Evolutionary conservation across 352 stramenopile genomes (phyloP).

Genomic region (Globisporangium radiosum): DNA sequence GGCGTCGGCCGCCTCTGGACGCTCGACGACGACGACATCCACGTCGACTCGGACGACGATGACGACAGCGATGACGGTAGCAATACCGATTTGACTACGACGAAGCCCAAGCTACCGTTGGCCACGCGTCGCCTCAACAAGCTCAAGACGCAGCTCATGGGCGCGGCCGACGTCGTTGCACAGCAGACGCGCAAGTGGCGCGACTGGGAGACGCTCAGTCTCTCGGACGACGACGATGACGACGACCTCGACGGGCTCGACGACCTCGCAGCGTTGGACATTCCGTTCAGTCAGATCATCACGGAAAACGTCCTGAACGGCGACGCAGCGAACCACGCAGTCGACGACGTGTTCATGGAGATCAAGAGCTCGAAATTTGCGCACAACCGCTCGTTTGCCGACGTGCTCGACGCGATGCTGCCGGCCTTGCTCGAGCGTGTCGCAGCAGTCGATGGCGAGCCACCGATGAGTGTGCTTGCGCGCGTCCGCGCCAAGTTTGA

Average conservation of each 20-base stretch:
- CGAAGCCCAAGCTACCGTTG: conserved; percentile 20
- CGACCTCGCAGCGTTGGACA: conserved; percentile 27
- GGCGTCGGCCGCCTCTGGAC: conserved; percentile 78
- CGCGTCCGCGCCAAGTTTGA: conserved; percentile 81
- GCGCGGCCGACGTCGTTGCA: conserved; percentile 50
- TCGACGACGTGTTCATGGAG: conserved; percentile 90
- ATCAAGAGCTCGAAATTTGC: conserved; percentile 93
- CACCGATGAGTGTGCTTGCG: conserved; percentile 62
- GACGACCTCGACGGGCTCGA: conserved; percentile 35
- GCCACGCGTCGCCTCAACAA: conserved; percentile 36
- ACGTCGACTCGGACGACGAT: conserved; percentile 62
- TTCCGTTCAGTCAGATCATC: conserved; percentile 72
- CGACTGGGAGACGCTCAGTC: conserved; percentile 75
- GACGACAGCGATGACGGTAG: conserved; percentile 35
- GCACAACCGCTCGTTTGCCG: conserved; percentile 84
- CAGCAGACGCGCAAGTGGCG: conserved; percentile 56
- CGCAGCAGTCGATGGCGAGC: conserved; percentile 30
- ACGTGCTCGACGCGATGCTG: conserved; percentile 73
- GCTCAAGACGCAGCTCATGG: conserved; percentile 67
- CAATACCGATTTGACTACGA: conserved; percentile 23
- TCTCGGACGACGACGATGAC: conserved; percentile 73
- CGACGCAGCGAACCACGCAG: conserved; percentile 62
- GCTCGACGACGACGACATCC: conserved; percentile 77
- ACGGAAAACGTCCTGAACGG: conserved; percentile 77
- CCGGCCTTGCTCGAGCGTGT: conserved; percentile 67